Base-by-base conservation (phyloP, 2,329 filamentous ascomycete species). In the Cordyceps pruinosa region DNA sequence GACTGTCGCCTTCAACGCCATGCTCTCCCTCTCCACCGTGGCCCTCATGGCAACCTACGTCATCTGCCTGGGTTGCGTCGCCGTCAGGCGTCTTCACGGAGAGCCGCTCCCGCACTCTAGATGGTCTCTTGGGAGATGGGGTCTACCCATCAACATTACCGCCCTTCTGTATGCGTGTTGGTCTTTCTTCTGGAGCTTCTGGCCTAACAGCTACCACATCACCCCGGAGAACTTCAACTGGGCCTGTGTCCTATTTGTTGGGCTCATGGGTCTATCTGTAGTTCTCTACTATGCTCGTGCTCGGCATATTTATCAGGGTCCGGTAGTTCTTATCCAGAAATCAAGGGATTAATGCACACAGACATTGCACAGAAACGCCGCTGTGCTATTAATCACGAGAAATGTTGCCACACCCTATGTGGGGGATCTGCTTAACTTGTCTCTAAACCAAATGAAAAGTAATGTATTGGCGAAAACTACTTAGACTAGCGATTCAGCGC, bases 181-280 rank as follows among this genome's bases (percentile, higher is more conserved):
- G 61, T 50, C 51, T 1, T 62, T 62, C 25, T 61, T 62, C 54
- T 62, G 59, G 61, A 58, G 51, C 25, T 62, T 62, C 39, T 62
- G 61, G 61, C 61, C 61, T 30, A 49, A 60, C 32, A 50, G 37
- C 8, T 56, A 60, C 26, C 59, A 59, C 2, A 41, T 62, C 25
- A 59, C 56, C 5, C 53, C 60, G 13, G 28, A 28, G 9, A 56
- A 52, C 17, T 61, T 62, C 25, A 62, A 62, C 25, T 62, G 61
- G 61, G 46, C 61, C 2, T 60, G 46, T 5, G 26, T 48, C 0
- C 21, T 62, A 1, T 62, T 61, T 42, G 54, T 56, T 5, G 53
- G 53, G 12, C 53, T 56, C 53, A 56, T 56, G 53, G 9, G 53
- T 8, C 12, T 56, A 5, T 32, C 53, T n/a, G 53, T 35, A 4